Evolutionary conservation across 345 rosid genomes (phyloP), one percentile per base, ranked within the genome.

Genomic region (Arabidopsis arenosa): DNA sequence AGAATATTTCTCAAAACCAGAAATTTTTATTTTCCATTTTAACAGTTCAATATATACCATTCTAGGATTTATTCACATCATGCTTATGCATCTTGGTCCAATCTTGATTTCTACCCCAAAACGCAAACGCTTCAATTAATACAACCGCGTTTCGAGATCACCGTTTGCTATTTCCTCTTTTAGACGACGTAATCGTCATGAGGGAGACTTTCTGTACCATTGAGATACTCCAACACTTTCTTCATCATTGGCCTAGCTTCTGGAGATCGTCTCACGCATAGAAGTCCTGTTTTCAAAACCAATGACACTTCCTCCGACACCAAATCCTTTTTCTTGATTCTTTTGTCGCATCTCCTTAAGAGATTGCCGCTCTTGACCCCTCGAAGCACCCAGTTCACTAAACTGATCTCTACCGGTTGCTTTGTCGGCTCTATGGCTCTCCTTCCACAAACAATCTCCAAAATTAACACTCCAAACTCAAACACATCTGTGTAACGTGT

Each of bases 401-500:
- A 63, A 48, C 78, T 48, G 9, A 73, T 55, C 12, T 83, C 78
- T 64, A 64, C 81, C 0, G 80, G 66, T 7, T 61, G 51, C 37
- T 71, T 60, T 2, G 33, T 59, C 2, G 66, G 72, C 40, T 81
- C 87, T 6, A 84, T 74, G 5, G 85, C 84, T 59, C 67, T 84
- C 44, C 81, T 77, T 47, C 89, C 89, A 8, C 86, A 80, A 0
- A 80, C 85, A 1, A 84, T 79, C 75, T 83, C 91, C 8, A 87
- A 79, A 60, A 85, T 53, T 36, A 84, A 75, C 12, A 75, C 79
- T 3, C 89, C 87, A 35, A 82, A 87, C 1, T 83, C 80, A 58
- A 12, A 87, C 54, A 85, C 81, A 72, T 87, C 85, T 0, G 82
- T 68, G 33, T 69, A 59, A 5, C 76, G 62, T 5, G 82, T 80